phyloP scores from a whole-genome alignment of 2,329 filamentous ascomycete species.

The Fusarium staphyleae region DNA sequence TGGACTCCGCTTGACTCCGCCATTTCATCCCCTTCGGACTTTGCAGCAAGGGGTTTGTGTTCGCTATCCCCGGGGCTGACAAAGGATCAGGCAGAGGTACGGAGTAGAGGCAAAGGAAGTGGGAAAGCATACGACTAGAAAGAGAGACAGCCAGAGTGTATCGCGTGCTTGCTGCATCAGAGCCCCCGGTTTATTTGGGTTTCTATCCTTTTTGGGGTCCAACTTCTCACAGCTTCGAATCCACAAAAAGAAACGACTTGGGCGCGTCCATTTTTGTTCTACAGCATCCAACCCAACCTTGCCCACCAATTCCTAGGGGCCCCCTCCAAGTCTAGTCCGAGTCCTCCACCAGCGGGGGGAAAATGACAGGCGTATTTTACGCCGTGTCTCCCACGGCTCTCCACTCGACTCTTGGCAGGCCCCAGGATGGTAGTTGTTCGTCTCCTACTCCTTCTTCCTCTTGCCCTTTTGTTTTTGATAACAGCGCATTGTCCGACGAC shows the following conservation, averaged over 20 bases:
- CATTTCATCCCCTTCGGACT: constrained; percentile 32
- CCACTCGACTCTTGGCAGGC: constrained; percentile 58
- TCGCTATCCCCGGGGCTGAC: constrained; percentile 17
- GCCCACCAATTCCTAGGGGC: constrained; percentile 20
- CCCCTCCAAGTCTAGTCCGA: constrained; percentile 17
- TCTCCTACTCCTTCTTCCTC: constrained; percentile 28
- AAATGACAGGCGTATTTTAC: constrained; percentile 39
- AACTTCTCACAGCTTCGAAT: constrained; percentile 8
- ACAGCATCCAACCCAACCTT: constrained; percentile 2
- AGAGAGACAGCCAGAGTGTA: constrained; percentile 23
- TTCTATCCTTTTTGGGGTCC: constrained; percentile 17
- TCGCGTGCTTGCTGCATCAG: constrained; percentile 27
- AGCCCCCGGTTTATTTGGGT: constrained; percentile 16
- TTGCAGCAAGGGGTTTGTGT: constrained; percentile 17
- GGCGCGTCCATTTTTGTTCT: constrained; percentile 4
- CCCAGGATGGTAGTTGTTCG: constrained; percentile 28
- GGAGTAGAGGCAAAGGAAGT: constrained; percentile 4
- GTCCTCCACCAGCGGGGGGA: constrained; percentile 32
- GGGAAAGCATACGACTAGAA: constrained; percentile 27
- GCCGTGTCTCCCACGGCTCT: constrained; percentile 56
- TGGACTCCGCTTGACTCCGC: constrained; percentile 37
- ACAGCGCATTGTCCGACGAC: constrained; percentile 24
- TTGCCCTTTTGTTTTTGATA: constrained; percentile 28
- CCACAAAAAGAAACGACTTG: constrained; percentile 17
- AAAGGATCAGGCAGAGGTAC: background rate